These are phyloP conservation scores for Cadophora luteo-olivacea DNA, from an alignment of 2,329 filamentous ascomycete genomes.

Conservation along the genomic window DNA sequence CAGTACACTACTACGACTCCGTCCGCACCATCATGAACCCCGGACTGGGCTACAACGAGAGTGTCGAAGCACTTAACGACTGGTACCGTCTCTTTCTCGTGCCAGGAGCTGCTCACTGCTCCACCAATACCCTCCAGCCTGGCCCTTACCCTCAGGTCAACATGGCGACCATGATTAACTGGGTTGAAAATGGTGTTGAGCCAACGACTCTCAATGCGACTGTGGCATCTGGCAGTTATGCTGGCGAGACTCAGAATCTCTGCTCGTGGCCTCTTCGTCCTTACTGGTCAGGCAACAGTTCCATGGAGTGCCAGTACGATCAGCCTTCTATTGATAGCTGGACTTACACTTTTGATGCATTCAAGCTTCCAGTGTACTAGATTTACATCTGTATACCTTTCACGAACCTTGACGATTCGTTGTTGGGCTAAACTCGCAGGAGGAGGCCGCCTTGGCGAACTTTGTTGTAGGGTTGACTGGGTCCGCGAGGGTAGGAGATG, in stretches of 20 bases:
- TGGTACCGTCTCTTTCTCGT: conserved; percentile 55
- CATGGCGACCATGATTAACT: conserved; percentile 58
- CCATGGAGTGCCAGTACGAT: neutral
- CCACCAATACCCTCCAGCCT: neutral
- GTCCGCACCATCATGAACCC: conserved; percentile 59
- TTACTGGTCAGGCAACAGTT: conserved; percentile 15
- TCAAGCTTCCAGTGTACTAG: neutral
- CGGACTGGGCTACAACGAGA: conserved; percentile 47
- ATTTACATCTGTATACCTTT: neutral
- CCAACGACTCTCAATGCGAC: conserved; percentile 50
- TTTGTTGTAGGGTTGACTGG: too few species aligned
- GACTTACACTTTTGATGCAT: neutral
- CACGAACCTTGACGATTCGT: too few species aligned
- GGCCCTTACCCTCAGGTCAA: neutral
- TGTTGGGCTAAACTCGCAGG: too few species aligned
- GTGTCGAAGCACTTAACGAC: conserved; percentile 51
- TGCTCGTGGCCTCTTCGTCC: conserved; percentile 47
- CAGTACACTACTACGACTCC: conserved; percentile 61
- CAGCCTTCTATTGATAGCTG: neutral
- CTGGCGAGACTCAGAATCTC: conserved; percentile 46
- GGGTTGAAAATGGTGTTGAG: conserved; percentile 61
- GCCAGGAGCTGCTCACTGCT: neutral
- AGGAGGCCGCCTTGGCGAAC: too few species aligned
- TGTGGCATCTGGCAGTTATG: conserved; percentile 41
- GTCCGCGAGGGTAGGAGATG: too few species aligned